phyloP scores from a whole-genome alignment of 1,284 basidiomycete genomes.

The Afroboletus lepidellus region DNA sequence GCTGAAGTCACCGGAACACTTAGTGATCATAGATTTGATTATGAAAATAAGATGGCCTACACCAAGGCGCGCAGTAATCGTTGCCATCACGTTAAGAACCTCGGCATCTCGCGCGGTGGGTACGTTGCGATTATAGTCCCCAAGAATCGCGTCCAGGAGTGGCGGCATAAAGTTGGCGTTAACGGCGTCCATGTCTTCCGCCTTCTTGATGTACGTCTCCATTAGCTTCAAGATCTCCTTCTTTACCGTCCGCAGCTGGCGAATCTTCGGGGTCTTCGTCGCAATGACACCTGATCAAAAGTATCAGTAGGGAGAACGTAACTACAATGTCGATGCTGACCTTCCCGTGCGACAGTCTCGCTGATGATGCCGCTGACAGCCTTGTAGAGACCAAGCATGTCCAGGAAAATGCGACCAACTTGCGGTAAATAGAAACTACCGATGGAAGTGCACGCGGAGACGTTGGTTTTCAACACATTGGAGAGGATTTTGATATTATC shows the following conservation, averaged over 20 bases:
- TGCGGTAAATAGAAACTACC: slow-evolving; percentile 97
- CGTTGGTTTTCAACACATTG: slow-evolving; percentile 98
- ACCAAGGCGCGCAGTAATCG: slow-evolving; percentile 87
- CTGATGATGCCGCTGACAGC: slow-evolving; percentile 98
- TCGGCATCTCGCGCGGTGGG: slow-evolving; percentile 94
- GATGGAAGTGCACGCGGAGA: slow-evolving; percentile 96
- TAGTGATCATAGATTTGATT: slow-evolving; percentile 2
- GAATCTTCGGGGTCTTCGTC: slow-evolving; percentile 96
- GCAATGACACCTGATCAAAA: slow-evolving; percentile 73
- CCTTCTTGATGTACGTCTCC: slow-evolving; percentile 97
- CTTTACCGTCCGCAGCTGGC: slow-evolving; percentile 94
- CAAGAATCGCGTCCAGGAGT: slow-evolving; percentile 93
- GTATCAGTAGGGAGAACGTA: slow-evolving; percentile 3
- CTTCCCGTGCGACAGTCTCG: slow-evolving; percentile 86
- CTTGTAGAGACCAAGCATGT: slow-evolving; percentile 98
- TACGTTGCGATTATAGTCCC: slow-evolving; percentile 95
- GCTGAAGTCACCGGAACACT: slow-evolving; percentile 40
- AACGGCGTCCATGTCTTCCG: slow-evolving; percentile 92
- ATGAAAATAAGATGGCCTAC: slow-evolving; percentile 46
- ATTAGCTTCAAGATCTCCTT: slow-evolving; percentile 97
- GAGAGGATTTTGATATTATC: slow-evolving; percentile 98
- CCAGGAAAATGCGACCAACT: slow-evolving; percentile 93
- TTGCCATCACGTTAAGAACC: slow-evolving; percentile 97
- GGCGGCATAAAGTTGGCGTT: slow-evolving; percentile 94
- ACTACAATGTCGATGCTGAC: slow-evolving; percentile 40